phyloP scores from a whole-genome alignment of 202 grass and related monocot species.

The Dendrocalamus latiflorus region DNA sequence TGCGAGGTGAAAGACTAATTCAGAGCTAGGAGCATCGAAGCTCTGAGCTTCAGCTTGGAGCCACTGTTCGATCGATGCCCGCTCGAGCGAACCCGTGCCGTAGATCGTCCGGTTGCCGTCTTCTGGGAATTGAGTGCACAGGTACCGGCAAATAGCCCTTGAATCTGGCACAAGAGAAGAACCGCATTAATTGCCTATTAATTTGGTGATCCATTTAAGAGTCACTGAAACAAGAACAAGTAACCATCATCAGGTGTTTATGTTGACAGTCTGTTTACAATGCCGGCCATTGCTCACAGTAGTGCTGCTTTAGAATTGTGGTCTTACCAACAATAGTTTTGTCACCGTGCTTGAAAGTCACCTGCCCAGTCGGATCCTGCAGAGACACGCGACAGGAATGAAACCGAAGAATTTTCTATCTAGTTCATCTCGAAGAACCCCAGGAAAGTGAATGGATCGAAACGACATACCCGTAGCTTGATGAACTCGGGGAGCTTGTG shows the following conservation, averaged over 20 bases:
- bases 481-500: slow-evolving; percentile 80
- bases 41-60: slow-evolving; percentile 59
- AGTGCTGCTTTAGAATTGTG: background rate
- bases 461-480: slow-evolving; percentile 46
- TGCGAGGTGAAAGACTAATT: slow-evolving; percentile 80
- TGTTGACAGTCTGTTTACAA: background rate
- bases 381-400: background rate
- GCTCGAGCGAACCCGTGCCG: slow-evolving; percentile 66
- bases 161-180: slow-evolving; percentile 46
- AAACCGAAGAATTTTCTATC: background rate
- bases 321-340: slow-evolving; percentile 59
- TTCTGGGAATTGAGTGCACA: slow-evolving; percentile 48
- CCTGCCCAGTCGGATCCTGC: slow-evolving; percentile 82
- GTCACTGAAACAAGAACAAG: too few relatives aligned
- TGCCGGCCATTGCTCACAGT: background rate
- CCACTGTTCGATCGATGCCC: slow-evolving; percentile 80
- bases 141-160: slow-evolving; percentile 61
- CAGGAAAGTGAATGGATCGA: background rate
- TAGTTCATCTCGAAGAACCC: background rate
- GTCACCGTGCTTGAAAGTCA: slow-evolving; percentile 68
- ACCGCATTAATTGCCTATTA: background rate
- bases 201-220: background rate
- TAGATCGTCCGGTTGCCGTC: slow-evolving; percentile 56
- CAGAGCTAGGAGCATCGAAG: slow-evolving; percentile 66
- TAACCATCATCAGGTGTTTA: background rate